Conservation (phyloP, 2,329 filamentous ascomycete genomes). For the Fusarium succisae region DNA sequence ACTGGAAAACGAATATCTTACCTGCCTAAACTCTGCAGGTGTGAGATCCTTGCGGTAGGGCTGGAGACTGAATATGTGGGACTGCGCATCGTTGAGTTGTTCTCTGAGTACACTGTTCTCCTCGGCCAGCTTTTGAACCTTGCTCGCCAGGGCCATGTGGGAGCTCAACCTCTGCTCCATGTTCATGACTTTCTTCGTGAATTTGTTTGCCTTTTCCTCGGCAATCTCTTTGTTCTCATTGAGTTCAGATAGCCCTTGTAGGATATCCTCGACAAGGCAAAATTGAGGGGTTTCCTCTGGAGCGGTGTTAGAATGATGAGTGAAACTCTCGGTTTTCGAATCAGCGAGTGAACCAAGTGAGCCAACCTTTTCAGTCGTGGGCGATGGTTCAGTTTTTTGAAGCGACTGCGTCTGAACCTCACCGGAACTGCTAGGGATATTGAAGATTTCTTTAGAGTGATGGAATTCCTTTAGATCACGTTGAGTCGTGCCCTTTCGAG, state of each 20-base stretch:
- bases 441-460: not conserved
- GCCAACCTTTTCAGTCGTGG: conserved; percentile 29
- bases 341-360: conserved; percentile 26
- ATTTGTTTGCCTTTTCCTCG: conserved; percentile 43
- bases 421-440: conserved; percentile 8
- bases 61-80: conserved; percentile 54
- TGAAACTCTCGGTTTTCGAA: conserved; percentile 23
- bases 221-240: conserved; percentile 43
- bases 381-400: not conserved
- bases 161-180: conserved; percentile 40
- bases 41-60: conserved; percentile 53
- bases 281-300: conserved; percentile 28
- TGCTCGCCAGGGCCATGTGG: conserved; percentile 32
- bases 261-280: conserved; percentile 36
- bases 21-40: conserved; percentile 48
- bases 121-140: conserved; percentile 34
- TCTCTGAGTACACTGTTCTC: conserved; percentile 45
- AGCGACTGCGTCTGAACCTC: conserved; percentile 12
- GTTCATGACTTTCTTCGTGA: conserved; percentile 36
- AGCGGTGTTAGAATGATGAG: conserved; percentile 11
- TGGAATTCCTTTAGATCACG: conserved; percentile 22
- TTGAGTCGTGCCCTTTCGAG: not conserved
- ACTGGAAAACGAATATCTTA: conserved; percentile 29
- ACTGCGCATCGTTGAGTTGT: conserved; percentile 48
- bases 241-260: conserved; percentile 25